phyloP scores from a whole-genome alignment of 2,329 filamentous ascomycete species.

The Sphaerostilbella broomeana region DNA sequence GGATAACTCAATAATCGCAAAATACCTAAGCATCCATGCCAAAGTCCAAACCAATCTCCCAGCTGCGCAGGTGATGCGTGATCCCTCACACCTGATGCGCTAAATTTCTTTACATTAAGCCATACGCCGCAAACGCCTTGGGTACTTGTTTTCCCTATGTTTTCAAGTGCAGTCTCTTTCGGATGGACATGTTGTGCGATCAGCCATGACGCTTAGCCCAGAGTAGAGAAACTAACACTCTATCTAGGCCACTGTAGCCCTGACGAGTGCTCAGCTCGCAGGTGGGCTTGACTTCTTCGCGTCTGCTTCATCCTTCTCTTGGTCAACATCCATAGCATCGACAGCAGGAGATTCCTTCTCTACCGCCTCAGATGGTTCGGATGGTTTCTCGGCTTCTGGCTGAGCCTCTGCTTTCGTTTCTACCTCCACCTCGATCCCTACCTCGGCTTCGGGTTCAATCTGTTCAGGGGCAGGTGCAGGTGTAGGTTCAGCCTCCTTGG shows the following conservation, averaged over 20 bases:
- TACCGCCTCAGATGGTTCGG: constrained; percentile 16
- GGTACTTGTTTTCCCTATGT: constrained; percentile 1
- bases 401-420: constrained; percentile 15
- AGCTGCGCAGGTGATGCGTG: too few relatives aligned
- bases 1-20: too few relatives aligned
- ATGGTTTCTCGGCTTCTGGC: constrained; percentile 17
- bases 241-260: too few relatives aligned
- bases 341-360: constrained; percentile 8
- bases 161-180: constrained; percentile 8
- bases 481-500: too few relatives aligned
- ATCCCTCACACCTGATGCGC: too few relatives aligned
- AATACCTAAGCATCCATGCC: too few relatives aligned
- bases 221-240: not conserved
- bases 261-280: constrained; percentile 4
- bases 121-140: constrained; percentile 17
- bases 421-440: constrained; percentile 16
- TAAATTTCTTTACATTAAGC: constrained; percentile 9
- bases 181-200: too few relatives aligned
- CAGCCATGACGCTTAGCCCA: not conserved
- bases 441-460: constrained; percentile 11
- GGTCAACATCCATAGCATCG: constrained; percentile 31
- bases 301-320: constrained; percentile 24
- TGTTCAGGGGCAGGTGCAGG: not conserved
- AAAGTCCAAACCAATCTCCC: too few relatives aligned
- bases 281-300: constrained; percentile 11